phyloP scores from a whole-genome alignment of 2,329 filamentous ascomycete species.

The Fusarium subtropicale region DNA sequence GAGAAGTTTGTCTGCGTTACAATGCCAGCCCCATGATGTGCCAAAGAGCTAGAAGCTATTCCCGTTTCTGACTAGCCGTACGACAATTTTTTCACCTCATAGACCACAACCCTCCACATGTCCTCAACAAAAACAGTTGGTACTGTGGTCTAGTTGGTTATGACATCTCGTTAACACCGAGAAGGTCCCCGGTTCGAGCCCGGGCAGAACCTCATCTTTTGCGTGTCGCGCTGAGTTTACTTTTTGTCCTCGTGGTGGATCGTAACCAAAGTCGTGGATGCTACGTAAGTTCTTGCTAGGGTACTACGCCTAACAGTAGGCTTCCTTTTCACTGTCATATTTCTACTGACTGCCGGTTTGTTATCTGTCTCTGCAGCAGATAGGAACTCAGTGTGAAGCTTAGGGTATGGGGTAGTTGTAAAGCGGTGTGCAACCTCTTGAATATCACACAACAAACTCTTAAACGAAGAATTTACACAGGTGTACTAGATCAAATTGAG shows the following conservation, averaged over 20 bases:
- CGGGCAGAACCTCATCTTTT: conserved; percentile 3
- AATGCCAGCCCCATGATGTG: neutral
- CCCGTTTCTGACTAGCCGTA: neutral
- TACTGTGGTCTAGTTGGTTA: conserved; percentile 4
- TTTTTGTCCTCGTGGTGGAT: neutral
- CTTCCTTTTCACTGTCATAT: neutral
- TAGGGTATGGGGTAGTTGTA: rapidly evolving
- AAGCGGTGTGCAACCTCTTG: neutral
- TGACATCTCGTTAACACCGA: conserved; percentile 4
- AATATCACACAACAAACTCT: rapidly evolving
- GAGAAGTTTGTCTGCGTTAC: no score
- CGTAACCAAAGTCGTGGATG: neutral
- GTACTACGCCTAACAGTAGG: rapidly evolving
- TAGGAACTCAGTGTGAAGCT: neutral
- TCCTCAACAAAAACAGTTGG: neutral
- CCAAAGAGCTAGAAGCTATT: neutral
- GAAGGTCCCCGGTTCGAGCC: conserved; percentile 4
- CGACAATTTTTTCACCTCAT: rapidly evolving
- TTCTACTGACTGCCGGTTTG: neutral
- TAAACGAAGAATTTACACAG: no score
- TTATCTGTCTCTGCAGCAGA: neutral
- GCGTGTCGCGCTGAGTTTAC: rapidly evolving
- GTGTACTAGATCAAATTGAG: no score
- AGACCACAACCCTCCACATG: rapidly evolving
- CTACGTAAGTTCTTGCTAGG: rapidly evolving